Evolutionary conservation across 805 yeast genomes (phyloP), one percentile per base, ranked within the genome.

Genomic region (Pichia exigua): DNA sequence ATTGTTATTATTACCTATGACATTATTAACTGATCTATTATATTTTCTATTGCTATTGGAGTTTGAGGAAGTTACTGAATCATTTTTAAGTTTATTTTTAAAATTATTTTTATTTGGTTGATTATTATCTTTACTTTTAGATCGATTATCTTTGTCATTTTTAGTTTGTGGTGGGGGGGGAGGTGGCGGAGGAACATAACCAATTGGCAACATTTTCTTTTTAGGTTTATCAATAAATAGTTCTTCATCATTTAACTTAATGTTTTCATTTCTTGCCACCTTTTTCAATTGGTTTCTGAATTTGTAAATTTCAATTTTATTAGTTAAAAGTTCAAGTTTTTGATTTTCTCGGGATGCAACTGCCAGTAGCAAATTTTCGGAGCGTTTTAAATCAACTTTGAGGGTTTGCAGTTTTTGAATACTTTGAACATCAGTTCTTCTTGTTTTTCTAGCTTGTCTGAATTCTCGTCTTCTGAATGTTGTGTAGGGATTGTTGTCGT

Each of bases 381-480:
- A 95, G 47, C 82, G 77, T 55, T 80, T 84, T 70, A 94, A 74
- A 54, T 94, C 96, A 54, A 77, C 76, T 56, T 85, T 87, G 32
- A 94, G 72, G 51, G 78, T 65, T 22, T 94, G 77, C 47, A 94
- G 73, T 57, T 91, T 80, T 66, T 91, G 97, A 15, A 90, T 84
- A 59, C 94, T 89, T 60, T 89, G 87, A 35, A 87, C 79, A 70
- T 94, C 99, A 0, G 97, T 87, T 57, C 98, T 81, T 67, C 99
- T 81, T 0, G 99, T 94, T 67, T 94, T 94, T 67, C 99, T 85
- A 30, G 95, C 94, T 64, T 87, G 97, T 58, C 99, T 81, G 57
- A 89, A 85, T 63, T 91, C 98, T 67, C 99, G 85, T 59, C 97
- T 82, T 62, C 99, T 80, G 74, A 94, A 94, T 71, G 97, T 89